Conservation (phyloP, 2,329 filamentous ascomycete species). For the Aspergillus hiratsukae region DNA sequence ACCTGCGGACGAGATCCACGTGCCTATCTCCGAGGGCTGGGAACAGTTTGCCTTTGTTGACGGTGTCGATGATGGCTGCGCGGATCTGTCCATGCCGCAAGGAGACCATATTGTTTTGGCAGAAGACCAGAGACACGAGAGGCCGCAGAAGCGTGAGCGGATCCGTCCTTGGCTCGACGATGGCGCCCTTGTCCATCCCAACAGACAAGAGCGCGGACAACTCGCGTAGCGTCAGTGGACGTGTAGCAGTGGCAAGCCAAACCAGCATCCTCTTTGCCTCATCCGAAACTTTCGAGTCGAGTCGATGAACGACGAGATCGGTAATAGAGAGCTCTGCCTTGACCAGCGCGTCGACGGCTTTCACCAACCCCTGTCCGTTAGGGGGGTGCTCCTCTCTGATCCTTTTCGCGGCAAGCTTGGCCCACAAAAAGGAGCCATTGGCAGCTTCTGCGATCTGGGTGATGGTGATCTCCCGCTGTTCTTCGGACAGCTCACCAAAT, state of each 20-base stretch:
- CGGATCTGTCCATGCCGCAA: conserved; percentile 36
- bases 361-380: conserved; percentile 19
- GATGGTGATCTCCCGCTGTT: conserved; percentile 31
- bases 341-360: conserved; percentile 25
- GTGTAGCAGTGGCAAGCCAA: conserved; percentile 36
- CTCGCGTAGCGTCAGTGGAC: conserved; percentile 32
- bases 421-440: conserved; percentile 38
- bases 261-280: conserved; percentile 31
- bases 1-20: conserved; percentile 27
- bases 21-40: conserved; percentile 31
- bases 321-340: conserved; percentile 23
- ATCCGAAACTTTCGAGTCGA: conserved; percentile 25
- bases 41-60: conserved; percentile 28
- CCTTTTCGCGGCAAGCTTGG: conserved; percentile 32
- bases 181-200: conserved; percentile 26
- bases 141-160: conserved; percentile 24
- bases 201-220: conserved; percentile 27
- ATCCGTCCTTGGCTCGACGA: conserved; percentile 25
- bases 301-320: conserved; percentile 27
- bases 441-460: conserved; percentile 31
- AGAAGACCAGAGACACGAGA: conserved; percentile 29
- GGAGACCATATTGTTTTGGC: conserved; percentile 31
- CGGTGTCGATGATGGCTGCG: conserved; percentile 26
- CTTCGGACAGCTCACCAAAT: conserved; percentile 24
- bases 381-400: conserved; percentile 23